phyloP scores from a whole-genome alignment of 257 asterid genomes.

The Asclepias syriaca region DNA sequence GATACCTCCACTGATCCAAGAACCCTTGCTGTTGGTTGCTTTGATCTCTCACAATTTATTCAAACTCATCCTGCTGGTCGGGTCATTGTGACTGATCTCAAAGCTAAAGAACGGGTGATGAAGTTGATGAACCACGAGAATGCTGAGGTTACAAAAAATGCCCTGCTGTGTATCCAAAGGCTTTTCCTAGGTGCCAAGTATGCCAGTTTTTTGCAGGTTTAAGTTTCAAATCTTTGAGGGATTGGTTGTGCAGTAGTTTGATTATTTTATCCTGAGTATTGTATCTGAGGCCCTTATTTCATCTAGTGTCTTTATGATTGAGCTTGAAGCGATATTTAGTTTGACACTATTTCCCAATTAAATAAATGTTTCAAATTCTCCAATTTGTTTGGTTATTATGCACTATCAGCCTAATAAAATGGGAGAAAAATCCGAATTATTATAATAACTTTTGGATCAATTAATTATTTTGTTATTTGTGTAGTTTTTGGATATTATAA shows the following conservation, averaged over 20 bases:
- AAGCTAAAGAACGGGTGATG: conserved; percentile 95
- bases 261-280: background rate
- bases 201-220: conserved; percentile 87
- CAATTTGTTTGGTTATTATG: background rate
- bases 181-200: conserved; percentile 92
- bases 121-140: conserved; percentile 86
- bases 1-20: conserved; percentile 80
- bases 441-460: background rate
- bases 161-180: conserved; percentile 95
- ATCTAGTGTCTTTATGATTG: background rate
- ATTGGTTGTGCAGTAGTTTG: conserved; percentile 13
- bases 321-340: background rate
- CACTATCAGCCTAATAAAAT: background rate
- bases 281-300: conserved; percentile 5
- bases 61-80: conserved; percentile 94
- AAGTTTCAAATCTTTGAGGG: conserved; percentile 7
- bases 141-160: conserved; percentile 85
- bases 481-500: background rate
- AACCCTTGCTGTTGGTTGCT: conserved; percentile 89
- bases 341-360: background rate
- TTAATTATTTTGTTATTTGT: background rate
- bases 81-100: conserved; percentile 72
- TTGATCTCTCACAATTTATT: conserved; percentile 86
- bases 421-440: background rate
- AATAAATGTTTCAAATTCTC: background rate